phyloP scores from a whole-genome alignment of 768 basidiomycete genomes.

The Hortiboletus campestris region DNA sequence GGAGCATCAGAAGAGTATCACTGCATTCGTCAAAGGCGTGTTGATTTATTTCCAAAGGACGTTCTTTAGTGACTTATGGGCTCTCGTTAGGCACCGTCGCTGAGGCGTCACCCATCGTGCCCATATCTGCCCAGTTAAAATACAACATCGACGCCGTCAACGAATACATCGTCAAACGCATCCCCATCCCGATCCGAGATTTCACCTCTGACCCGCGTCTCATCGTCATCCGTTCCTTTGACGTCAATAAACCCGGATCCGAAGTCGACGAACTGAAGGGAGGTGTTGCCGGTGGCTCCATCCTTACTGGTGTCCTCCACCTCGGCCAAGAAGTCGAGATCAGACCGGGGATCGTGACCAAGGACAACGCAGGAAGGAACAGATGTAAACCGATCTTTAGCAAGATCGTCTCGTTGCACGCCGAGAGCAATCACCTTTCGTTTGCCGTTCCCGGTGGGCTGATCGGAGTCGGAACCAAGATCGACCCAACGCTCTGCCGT shows the following conservation, averaged over 20 bases:
- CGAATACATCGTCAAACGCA: slow-evolving; percentile 96
- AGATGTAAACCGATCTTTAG: slow-evolving; percentile 94
- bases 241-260: slow-evolving; percentile 98
- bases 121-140: slow-evolving; percentile 96
- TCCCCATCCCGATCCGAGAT: slow-evolving; percentile 92
- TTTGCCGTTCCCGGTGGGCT: slow-evolving; percentile 97
- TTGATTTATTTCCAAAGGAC: background rate
- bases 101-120: slow-evolving; percentile 95
- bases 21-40: slow-evolving; percentile 91
- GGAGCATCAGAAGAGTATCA: slow-evolving; percentile 95
- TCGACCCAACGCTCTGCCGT: slow-evolving; percentile 94
- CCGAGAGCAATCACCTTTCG: slow-evolving; percentile 90
- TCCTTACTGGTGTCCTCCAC: slow-evolving; percentile 86
- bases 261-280: slow-evolving; percentile 97
- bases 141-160: slow-evolving; percentile 99
- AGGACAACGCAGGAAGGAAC: slow-evolving; percentile 86
- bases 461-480: slow-evolving; percentile 97
- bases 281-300: slow-evolving; percentile 96
- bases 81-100: slow-evolving; percentile 83
- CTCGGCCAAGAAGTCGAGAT: slow-evolving; percentile 96
- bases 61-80: background rate
- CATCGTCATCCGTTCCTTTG: slow-evolving; percentile 98
- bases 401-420: slow-evolving; percentile 85
- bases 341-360: slow-evolving; percentile 94
- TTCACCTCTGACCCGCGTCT: slow-evolving; percentile 89